phyloP scores from a whole-genome alignment of 2,329 filamentous ascomycete genomes.

The Botrytis aclada region DNA sequence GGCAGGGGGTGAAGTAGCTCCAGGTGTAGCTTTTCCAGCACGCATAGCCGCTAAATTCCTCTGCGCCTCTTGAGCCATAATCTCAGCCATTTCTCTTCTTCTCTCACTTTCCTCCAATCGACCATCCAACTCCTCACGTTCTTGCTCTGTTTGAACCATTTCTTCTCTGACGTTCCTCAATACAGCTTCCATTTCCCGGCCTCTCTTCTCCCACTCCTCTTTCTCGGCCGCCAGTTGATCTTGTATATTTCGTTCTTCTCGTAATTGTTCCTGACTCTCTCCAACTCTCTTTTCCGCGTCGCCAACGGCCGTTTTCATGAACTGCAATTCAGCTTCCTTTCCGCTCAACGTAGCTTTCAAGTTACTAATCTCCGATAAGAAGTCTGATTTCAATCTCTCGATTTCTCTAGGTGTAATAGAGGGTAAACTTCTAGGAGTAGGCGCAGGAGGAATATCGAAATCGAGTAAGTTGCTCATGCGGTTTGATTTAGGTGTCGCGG shows the following conservation, averaged over 20 bases:
- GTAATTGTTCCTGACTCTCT: conserved; percentile 76
- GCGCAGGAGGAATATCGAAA: conserved; percentile 90
- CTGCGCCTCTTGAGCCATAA: conserved; percentile 71
- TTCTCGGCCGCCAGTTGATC: conserved; percentile 74
- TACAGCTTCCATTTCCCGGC: conserved; percentile 80
- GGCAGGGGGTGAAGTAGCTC: conserved; percentile 36
- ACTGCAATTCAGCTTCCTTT: conserved; percentile 86
- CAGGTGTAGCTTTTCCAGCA: conserved; percentile 49
- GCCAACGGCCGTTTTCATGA: conserved; percentile 79
- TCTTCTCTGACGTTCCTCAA: conserved; percentile 78
- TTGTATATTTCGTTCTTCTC: conserved; percentile 68
- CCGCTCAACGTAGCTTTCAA: conserved; percentile 87
- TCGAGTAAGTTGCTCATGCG: conserved; percentile 71
- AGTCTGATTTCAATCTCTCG: conserved; percentile 85
- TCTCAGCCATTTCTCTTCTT: conserved; percentile 69
- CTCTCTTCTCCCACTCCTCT: conserved; percentile 78
- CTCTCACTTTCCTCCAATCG: conserved; percentile 76
- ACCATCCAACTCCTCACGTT: conserved; percentile 73
- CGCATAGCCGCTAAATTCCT: conserved; percentile 73
- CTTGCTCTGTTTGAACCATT: conserved; percentile 72
- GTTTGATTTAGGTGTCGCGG: conserved; percentile 32
- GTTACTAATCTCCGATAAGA: conserved; percentile 91
- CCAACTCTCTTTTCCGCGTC: conserved; percentile 92
- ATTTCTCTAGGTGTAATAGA: conserved; percentile 89
- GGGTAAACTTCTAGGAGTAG: conserved; percentile 87